phyloP scores from a whole-genome alignment of 2,329 filamentous ascomycete species.

The Thelonectria discophora region DNA sequence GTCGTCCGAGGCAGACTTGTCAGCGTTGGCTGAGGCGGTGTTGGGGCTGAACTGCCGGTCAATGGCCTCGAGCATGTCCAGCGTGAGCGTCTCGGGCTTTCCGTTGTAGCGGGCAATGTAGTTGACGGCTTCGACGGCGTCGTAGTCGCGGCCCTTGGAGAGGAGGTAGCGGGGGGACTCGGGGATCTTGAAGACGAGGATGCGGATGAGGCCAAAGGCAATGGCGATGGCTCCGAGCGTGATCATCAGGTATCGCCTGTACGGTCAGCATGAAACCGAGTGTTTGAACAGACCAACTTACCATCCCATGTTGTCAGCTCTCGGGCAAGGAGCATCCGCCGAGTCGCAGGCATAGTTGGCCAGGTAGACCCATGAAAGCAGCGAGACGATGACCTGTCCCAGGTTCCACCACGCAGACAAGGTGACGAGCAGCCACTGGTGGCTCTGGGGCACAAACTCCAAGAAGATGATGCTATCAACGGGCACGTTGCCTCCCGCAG shows the following conservation, averaged over 20 bases:
- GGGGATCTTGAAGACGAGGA: slow-evolving; percentile 53
- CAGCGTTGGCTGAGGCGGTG: not conserved
- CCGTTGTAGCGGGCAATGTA: slow-evolving; percentile 51
- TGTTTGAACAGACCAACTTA: slow-evolving; percentile 15
- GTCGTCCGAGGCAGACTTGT: not conserved
- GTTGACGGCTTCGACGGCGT: slow-evolving; percentile 57
- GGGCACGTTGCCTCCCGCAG: slow-evolving; percentile 55
- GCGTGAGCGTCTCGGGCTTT: slow-evolving; percentile 27
- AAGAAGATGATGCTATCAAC: slow-evolving; percentile 60
- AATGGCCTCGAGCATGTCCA: slow-evolving; percentile 32
- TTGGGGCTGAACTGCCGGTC: slow-evolving; percentile 13
- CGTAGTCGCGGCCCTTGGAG: slow-evolving; percentile 53
- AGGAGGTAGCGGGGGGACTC: slow-evolving; percentile 56
- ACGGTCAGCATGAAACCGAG: not conserved
- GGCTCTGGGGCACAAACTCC: slow-evolving; percentile 55
- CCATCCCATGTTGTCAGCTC: slow-evolving; percentile 56
- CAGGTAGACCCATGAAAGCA: slow-evolving; percentile 47
- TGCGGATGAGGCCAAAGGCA: slow-evolving; percentile 50
- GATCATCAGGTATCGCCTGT: slow-evolving; percentile 51
- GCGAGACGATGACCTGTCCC: slow-evolving; percentile 55
- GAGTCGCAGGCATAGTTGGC: slow-evolving; percentile 48
- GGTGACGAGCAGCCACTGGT: slow-evolving; percentile 54
- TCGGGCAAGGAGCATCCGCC: slow-evolving; percentile 47
- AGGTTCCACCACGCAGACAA: slow-evolving; percentile 58
- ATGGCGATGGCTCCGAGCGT: slow-evolving; percentile 53